A percentile compares a stretch with the other conserved stretches of the same genome.
Conservation (phyloP, 2,329 filamentous ascomycete species). For the Arthroderma uncinatum region DNA sequence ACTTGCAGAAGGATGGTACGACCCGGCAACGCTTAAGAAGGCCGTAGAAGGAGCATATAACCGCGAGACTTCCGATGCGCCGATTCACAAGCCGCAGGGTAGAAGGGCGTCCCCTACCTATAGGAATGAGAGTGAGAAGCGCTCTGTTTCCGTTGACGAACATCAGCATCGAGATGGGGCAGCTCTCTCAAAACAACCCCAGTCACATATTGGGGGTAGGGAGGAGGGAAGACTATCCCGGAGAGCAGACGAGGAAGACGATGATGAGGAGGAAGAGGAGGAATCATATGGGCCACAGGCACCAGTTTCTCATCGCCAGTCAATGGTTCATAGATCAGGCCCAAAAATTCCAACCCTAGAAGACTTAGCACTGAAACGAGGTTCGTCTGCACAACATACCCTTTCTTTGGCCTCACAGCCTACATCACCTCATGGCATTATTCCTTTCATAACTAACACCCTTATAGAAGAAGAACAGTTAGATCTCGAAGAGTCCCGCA, state of each 20-base stretch:
- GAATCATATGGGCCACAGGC: slow-evolving; percentile 52
- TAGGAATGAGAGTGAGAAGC: neutral
- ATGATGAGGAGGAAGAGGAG: slow-evolving; percentile 47
- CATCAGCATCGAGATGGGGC: neutral
- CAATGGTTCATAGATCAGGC: slow-evolving; percentile 30
- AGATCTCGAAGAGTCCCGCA: slow-evolving; percentile 49
- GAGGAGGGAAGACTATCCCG: neutral
- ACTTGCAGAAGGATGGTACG: slow-evolving; percentile 87
- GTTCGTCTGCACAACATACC: slow-evolving; percentile 16
- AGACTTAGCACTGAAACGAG: slow-evolving; percentile 55
- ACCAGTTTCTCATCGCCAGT: neutral
- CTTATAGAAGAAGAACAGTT: slow-evolving; percentile 28
- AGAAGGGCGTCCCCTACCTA: neutral
- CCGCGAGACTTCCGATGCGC: neutral
- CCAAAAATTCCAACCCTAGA: slow-evolving; percentile 58
- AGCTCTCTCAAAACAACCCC: neutral
- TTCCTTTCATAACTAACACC: slow-evolving; percentile 14
- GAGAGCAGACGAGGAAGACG: slow-evolving; percentile 24
- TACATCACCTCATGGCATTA: slow-evolving; percentile 13
- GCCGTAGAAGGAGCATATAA: slow-evolving; percentile 29
- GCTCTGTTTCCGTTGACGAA: neutral
- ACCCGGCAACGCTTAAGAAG: slow-evolving; percentile 56
- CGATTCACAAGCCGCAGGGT: neutral
- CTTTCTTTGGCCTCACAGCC: slow-evolving; percentile 10
- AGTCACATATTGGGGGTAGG: neutral